Evolutionary conservation across 345 rosid genomes (phyloP).

Genomic region (Dipteronia dyeriana): DNA sequence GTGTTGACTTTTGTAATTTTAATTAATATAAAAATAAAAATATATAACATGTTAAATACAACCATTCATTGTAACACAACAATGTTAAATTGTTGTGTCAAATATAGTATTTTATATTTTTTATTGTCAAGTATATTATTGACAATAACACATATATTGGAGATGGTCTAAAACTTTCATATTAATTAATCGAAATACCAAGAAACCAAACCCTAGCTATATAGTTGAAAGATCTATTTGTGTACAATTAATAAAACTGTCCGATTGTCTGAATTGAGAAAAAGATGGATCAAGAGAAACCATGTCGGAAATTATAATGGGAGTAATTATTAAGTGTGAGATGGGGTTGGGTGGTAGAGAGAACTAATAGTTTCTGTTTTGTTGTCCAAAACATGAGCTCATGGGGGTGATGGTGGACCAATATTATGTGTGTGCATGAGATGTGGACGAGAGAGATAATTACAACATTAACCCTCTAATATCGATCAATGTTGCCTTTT

Average conservation of each 20-base stretch:
- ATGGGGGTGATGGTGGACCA: constrained; percentile 29
- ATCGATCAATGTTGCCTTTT: constrained; percentile 34
- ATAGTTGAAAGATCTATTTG: background rate
- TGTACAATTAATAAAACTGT: background rate
- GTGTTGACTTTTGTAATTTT: no score
- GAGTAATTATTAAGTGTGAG: no score
- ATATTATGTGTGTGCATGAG: constrained; percentile 18
- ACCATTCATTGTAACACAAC: no score
- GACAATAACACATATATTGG: no score
- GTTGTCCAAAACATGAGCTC: constrained; percentile 21
- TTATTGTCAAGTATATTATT: no score
- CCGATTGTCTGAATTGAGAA: background rate
- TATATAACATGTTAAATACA: no score
- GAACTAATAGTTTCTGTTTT: constrained; percentile 15
- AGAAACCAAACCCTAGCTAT: no score
- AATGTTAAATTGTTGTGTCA: no score
- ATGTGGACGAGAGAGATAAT: constrained; percentile 19
- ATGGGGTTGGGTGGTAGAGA: background rate
- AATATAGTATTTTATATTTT: no score
- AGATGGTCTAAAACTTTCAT: no score
- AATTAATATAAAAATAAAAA: no score
- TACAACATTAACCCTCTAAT: background rate
- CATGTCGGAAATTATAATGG: background rate
- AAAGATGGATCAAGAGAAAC: background rate
- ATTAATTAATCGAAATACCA: no score